Base-by-base conservation (phyloP, 2,329 filamentous ascomycete species). In the Biscogniauxia mediterranea region DNA sequence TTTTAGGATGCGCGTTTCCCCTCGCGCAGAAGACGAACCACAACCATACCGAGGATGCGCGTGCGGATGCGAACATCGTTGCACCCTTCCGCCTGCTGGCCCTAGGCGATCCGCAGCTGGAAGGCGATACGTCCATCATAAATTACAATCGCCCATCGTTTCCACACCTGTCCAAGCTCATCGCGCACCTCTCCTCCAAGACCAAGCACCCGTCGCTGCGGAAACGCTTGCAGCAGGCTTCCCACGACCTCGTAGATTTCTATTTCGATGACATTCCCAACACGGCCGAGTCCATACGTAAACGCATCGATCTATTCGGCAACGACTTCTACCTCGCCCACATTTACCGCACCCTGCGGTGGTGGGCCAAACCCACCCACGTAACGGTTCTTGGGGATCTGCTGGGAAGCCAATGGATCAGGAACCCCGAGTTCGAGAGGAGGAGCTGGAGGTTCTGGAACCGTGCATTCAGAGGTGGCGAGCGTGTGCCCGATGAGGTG, bases 241-340 rank as follows among this genome's bases (percentile, higher is more conserved):
- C 84, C 11, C 86, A 89, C 73, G 85, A 88, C 63, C 61, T 84
- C 0, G 76, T 89, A 58, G 86, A 89, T 66, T 76, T 92, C 38
- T 80, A 82, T 65, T 80, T 85, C 61, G 83, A 89, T 60, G 93
- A 97, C 73, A 77, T 93, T 1, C 87, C 87, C 6, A 83, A 85
- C 66, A 81, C 88, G 19, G 67, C 93, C 55, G 81, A 87, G 67
- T 88, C 87, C 1, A 79, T 83, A 56, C 85, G 91, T 66, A 99
- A 99, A 78, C 84, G 85, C 19, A 75, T 99, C 68, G 95, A 99
- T 75, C 84, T 97, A 1, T 85, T 93, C 70, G 95, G 95, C 3
- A 99, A 99, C 76, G 95, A 99, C 77, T 91, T 88, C 71, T 99
- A 98, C 76, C 85, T 99, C 32, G 92, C 91, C 20, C 95, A 99